Evolutionary conservation across 148 eudicot species (phyloP).

Genomic region (Polygonum aviculare): DNA sequence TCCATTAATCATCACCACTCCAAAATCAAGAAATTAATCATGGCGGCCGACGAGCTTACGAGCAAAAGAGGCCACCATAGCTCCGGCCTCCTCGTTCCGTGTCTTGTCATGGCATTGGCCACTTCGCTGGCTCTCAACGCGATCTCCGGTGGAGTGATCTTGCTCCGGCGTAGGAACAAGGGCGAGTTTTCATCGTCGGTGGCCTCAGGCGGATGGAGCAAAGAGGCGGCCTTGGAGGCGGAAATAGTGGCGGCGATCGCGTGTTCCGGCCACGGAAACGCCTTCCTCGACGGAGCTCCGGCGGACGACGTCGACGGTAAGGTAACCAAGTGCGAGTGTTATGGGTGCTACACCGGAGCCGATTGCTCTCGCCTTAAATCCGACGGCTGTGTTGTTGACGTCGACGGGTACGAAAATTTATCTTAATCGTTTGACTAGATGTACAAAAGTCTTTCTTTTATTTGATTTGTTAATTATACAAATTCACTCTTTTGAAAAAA

Average conservation of each 20-base stretch:
- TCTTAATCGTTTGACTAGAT: no score
- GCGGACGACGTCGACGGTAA: constrained; percentile 13
- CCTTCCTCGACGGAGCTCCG: constrained; percentile 42
- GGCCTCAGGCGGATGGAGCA: constrained; percentile 30
- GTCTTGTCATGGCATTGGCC: background rate
- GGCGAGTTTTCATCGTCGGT: background rate
- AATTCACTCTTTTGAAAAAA: no score
- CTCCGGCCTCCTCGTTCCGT: background rate
- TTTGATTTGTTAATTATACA: no score
- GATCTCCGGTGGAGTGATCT: background rate
- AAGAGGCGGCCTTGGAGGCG: constrained; percentile 52
- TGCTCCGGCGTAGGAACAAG: background rate
- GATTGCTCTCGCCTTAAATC: constrained; percentile 36
- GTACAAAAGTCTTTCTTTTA: no score
- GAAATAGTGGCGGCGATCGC: constrained; percentile 44
- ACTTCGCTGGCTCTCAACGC: background rate
- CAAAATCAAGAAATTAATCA: background rate
- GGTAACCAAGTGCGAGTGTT: constrained; percentile 44
- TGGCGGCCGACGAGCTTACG: background rate
- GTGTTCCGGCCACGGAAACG: constrained; percentile 59
- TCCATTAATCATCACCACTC: background rate
- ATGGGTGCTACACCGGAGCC: constrained; percentile 39
- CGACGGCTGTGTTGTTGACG: constrained; percentile 41
- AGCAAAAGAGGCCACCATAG: background rate
- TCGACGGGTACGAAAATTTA: constrained; percentile 16